phyloP scores from a whole-genome alignment of 805 yeast genomes.

The Ogataea polymorpha region DNA sequence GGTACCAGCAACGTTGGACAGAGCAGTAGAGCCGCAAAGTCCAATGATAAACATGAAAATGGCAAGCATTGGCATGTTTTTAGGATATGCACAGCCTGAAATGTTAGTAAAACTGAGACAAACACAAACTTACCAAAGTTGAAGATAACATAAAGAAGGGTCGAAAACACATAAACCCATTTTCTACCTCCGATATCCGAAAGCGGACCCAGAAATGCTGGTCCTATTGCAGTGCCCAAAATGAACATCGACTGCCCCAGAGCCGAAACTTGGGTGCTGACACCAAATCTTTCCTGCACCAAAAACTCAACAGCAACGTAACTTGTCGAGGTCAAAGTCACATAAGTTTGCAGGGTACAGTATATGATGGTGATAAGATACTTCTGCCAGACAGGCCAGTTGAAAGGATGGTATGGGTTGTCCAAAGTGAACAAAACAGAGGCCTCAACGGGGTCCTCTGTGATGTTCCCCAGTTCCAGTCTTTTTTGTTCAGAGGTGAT shows the following conservation, averaged over 20 bases:
- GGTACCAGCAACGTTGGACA: constrained; percentile 36
- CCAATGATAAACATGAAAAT: constrained; percentile 35
- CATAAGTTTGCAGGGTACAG: constrained; percentile 31
- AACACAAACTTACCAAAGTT: constrained; percentile 28
- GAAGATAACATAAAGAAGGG: constrained; percentile 27
- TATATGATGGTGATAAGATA: constrained; percentile 26
- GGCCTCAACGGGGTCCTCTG: constrained; percentile 30
- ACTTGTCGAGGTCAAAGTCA: constrained; percentile 33
- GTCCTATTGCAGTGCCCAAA: constrained; percentile 36
- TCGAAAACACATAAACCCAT: constrained; percentile 35
- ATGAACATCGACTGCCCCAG: constrained; percentile 36
- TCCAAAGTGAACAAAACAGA: constrained; percentile 26
- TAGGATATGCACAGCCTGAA: constrained; percentile 31
- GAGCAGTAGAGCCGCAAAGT: constrained; percentile 32
- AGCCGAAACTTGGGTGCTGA: constrained; percentile 32
- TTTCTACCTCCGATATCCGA: constrained; percentile 37
- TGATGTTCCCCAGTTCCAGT: constrained; percentile 23
- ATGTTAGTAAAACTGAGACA: constrained; percentile 5
- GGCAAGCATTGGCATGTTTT: constrained; percentile 33
- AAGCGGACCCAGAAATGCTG: constrained; percentile 35
- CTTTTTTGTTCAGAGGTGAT: constrained; percentile 21
- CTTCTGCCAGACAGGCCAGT: constrained; percentile 29
- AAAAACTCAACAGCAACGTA: constrained; percentile 32
- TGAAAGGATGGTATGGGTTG: constrained; percentile 33
- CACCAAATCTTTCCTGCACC: constrained; percentile 27